A percentile compares a stretch with the other conserved stretches of the same genome.
Conservation (phyloP, 768 basidiomycete species). For the Melanogaster broomeanus region DNA sequence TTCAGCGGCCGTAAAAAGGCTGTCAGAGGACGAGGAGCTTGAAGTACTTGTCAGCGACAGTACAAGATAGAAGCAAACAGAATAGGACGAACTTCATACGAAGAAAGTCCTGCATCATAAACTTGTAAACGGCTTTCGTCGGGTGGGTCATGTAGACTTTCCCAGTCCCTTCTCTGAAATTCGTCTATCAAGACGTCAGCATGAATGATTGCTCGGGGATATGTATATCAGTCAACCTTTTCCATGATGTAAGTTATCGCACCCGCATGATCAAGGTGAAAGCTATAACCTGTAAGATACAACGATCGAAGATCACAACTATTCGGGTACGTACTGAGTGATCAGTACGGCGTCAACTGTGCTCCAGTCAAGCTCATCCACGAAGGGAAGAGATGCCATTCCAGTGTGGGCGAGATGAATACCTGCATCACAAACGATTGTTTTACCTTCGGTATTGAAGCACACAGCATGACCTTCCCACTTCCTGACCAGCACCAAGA, state of each 20-base stretch:
- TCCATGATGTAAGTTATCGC: constrained; percentile 95
- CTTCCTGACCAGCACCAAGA: constrained; percentile 95
- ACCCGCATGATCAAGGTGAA: constrained; percentile 96
- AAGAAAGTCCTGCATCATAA: constrained; percentile 98
- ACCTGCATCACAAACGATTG: constrained; percentile 93
- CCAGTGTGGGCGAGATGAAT: constrained; percentile 93
- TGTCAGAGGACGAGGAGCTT: constrained; percentile 67
- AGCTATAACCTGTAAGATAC: constrained; percentile 47
- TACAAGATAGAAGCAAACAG: neutral
- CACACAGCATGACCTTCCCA: constrained; percentile 94
- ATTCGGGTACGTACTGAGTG: constrained; percentile 72
- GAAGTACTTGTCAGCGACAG: neutral
- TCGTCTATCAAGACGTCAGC: constrained; percentile 62
- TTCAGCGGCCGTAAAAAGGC: constrained; percentile 73
- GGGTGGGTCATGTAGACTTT: constrained; percentile 99
- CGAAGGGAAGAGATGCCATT: constrained; percentile 90
- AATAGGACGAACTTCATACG: constrained; percentile 70
- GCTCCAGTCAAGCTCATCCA: constrained; percentile 96
- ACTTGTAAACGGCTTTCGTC: constrained; percentile 95
- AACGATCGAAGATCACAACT: neutral
- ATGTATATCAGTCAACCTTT: constrained; percentile 58
- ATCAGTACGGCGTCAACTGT: constrained; percentile 93
- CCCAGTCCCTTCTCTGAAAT: constrained; percentile 92
- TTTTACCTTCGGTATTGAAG: constrained; percentile 88
- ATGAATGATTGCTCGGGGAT: neutral